Evolutionary conservation across 2,329 filamentous ascomycete species (phyloP).

Genomic region (Colletotrichum acutatum): DNA sequence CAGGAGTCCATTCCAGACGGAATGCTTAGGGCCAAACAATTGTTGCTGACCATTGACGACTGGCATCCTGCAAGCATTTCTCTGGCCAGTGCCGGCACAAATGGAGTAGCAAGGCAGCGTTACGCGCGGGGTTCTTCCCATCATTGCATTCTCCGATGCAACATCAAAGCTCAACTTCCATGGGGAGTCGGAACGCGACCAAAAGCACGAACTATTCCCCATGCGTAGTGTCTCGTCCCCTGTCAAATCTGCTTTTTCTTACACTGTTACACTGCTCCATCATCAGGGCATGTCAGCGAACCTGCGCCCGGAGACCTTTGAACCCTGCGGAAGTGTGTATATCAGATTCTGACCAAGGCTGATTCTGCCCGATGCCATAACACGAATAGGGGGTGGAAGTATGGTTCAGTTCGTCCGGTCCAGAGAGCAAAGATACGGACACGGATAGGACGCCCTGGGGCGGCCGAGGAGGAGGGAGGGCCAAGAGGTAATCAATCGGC

Average conservation of each 20-base stretch:
- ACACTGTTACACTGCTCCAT: not conserved
- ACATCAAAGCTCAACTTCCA: slow-evolving; percentile 1
- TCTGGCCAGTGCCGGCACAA: not conserved
- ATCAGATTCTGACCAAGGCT: slow-evolving; percentile 1
- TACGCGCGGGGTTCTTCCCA: slow-evolving; percentile 10
- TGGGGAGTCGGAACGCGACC: not conserved
- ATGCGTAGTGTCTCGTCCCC: slow-evolving; percentile 4
- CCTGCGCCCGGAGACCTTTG: not conserved
- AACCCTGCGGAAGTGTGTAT: slow-evolving; percentile 2
- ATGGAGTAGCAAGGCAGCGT: not conserved
- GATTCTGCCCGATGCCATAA: not conserved
- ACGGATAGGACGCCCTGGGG: not conserved
- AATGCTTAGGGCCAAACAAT: not conserved
- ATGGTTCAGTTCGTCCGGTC: not conserved
- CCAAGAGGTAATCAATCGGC: slow-evolving; percentile 4
- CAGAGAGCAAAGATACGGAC: not conserved
- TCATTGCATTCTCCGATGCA: not conserved
- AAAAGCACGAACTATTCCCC: slow-evolving; percentile 8
- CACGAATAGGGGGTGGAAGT: not conserved
- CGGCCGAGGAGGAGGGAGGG: too few species aligned
- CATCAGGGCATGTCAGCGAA: slow-evolving; percentile 8
- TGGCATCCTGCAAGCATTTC: not conserved
- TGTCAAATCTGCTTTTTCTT: slow-evolving; percentile 14
- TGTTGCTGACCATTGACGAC: not conserved
- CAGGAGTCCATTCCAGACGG: not conserved